Percentiles rank a stretch among this genome's conserved stretches.
These are phyloP conservation scores for Petasospora fabianii DNA, from an alignment of 1,139 yeast species.

Conservation along the genomic window DNA sequence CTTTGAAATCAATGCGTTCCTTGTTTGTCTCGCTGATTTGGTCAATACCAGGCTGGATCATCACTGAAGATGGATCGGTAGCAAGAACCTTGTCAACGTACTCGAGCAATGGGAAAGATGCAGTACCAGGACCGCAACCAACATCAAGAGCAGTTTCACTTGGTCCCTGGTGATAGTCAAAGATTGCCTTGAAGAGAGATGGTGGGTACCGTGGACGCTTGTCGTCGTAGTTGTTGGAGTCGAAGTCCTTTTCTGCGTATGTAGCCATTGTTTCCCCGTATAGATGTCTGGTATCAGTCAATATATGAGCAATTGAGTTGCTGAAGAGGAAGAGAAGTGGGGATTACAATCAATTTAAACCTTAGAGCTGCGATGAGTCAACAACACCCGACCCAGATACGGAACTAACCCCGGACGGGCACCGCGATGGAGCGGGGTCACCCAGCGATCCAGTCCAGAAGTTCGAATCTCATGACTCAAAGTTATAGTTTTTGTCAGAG, in stretches of 20 bases:
- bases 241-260: conserved; percentile 56
- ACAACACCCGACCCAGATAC: too few relatives aligned
- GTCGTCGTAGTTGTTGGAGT: conserved; percentile 53
- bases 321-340: too few relatives aligned
- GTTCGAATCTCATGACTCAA: too few relatives aligned
- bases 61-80: conserved; percentile 60
- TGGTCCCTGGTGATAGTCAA: conserved; percentile 36
- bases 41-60: conserved; percentile 49
- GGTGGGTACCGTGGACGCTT: conserved; percentile 68
- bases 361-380: too few relatives aligned
- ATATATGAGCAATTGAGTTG: not conserved
- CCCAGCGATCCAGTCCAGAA: too few relatives aligned
- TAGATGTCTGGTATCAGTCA: too few relatives aligned
- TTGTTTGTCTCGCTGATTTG: conserved; percentile 10
- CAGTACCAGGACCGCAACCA: conserved; percentile 87
- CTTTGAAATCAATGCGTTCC: conserved; percentile 23
- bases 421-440: too few relatives aligned
- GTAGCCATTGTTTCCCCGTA: conserved; percentile 61
- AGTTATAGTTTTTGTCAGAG: too few relatives aligned
- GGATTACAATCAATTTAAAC: too few relatives aligned
- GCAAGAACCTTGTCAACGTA: conserved; percentile 52
- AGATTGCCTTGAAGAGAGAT: conserved; percentile 45
- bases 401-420: too few relatives aligned
- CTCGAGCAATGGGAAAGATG: conserved; percentile 50
- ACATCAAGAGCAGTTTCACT: conserved; percentile 51